phyloP scores from a whole-genome alignment of 306 rosid genomes.

The Prunus persica region DNA sequence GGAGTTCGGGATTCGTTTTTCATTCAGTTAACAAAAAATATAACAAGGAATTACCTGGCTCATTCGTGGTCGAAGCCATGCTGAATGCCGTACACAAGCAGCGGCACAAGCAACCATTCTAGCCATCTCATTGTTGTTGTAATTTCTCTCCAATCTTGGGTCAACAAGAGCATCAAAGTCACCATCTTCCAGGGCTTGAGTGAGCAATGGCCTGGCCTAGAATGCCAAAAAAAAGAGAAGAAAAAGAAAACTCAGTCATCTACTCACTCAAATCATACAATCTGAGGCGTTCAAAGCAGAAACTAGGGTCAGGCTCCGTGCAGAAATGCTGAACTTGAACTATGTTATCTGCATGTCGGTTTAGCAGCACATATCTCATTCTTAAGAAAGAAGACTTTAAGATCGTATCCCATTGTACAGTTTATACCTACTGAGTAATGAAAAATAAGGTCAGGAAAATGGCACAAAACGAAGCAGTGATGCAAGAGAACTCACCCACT shows the following conservation, averaged over 20 bases:
- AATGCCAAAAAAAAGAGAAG: neutral
- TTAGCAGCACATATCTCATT: neutral
- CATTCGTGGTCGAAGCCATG: constrained; percentile 27
- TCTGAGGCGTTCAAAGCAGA: neutral
- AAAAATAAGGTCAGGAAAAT: neutral
- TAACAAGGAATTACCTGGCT: constrained; percentile 14
- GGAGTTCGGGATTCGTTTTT: neutral
- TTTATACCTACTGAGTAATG: neutral
- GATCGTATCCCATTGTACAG: neutral
- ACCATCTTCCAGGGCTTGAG: constrained; percentile 18
- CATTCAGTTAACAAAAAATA: no score
- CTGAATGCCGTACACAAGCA: constrained; percentile 28
- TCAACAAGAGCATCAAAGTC: constrained; percentile 18
- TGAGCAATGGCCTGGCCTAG: constrained; percentile 34
- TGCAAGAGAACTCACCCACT: constrained; percentile 23
- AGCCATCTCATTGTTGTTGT: constrained; percentile 19
- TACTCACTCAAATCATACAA: neutral
- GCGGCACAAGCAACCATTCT: constrained; percentile 28
- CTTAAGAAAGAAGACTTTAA: neutral
- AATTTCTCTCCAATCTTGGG: constrained; percentile 18
- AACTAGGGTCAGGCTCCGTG: neutral
- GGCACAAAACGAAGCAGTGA: neutral
- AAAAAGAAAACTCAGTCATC: neutral
- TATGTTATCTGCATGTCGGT: no score
- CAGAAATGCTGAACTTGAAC: neutral